Conservation (phyloP, 2,329 filamentous ascomycete species). For the Cladosporium sp. region DNA sequence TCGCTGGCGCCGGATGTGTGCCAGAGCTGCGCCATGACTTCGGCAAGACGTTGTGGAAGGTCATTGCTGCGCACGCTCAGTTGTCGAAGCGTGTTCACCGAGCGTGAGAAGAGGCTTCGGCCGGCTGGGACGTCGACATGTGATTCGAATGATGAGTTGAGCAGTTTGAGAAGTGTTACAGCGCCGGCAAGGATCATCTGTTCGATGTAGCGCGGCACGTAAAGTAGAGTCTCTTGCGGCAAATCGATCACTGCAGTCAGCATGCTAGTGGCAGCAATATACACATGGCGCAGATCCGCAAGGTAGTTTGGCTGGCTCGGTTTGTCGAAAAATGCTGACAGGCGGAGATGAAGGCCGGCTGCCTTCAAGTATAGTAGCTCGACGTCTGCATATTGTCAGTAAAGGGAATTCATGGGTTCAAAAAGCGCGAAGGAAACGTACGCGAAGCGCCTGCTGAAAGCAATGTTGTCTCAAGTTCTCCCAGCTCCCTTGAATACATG, state of each 20-base stretch:
- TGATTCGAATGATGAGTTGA: slow-evolving; percentile 70
- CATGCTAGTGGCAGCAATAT: slow-evolving; percentile 65
- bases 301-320: slow-evolving; percentile 66
- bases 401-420: slow-evolving; percentile 37
- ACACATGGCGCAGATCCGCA: slow-evolving; percentile 70
- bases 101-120: slow-evolving; percentile 64
- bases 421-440: slow-evolving; percentile 15
- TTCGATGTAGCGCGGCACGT: slow-evolving; percentile 69
- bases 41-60: slow-evolving; percentile 71
- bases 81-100: slow-evolving; percentile 64
- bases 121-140: slow-evolving; percentile 66
- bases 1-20: slow-evolving; percentile 47
- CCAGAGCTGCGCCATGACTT: slow-evolving; percentile 86
- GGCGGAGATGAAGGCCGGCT: slow-evolving; percentile 67
- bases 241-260: slow-evolving; percentile 66
- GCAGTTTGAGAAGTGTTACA: slow-evolving; percentile 69
- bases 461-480: slow-evolving; percentile 33
- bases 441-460: slow-evolving; percentile 28
- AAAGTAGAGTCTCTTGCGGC: slow-evolving; percentile 51
- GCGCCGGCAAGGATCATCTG: slow-evolving; percentile 81
- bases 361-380: slow-evolving; percentile 63
- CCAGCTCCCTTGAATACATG: slow-evolving; percentile 33
- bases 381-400: slow-evolving; percentile 46
- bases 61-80: slow-evolving; percentile 75
- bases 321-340: slow-evolving; percentile 77